These are phyloP conservation scores for Fusarium equiseti DNA, from an alignment of 2,329 filamentous ascomycete genomes.

Conservation along the genomic window DNA sequence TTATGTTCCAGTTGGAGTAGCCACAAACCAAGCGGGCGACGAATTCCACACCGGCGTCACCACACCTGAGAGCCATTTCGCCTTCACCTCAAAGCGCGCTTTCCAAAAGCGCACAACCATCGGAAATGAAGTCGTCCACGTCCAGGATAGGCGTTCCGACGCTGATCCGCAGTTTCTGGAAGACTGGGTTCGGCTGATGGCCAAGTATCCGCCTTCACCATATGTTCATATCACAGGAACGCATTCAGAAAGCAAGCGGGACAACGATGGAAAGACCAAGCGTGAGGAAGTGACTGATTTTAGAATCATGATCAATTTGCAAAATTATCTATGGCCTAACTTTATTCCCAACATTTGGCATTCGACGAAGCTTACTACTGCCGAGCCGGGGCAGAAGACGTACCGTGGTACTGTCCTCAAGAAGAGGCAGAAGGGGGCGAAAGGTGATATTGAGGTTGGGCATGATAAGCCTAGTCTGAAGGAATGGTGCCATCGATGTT, in stretches of 20 bases:
- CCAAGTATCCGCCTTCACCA: slow-evolving; percentile 28
- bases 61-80: slow-evolving; percentile 20
- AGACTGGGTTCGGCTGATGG: slow-evolving; percentile 32
- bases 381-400: slow-evolving; percentile 36
- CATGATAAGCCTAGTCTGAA: slow-evolving; percentile 31
- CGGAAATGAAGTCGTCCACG: slow-evolving; percentile 25
- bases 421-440: slow-evolving; percentile 26
- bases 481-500: slow-evolving; percentile 43
- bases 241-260: slow-evolving; percentile 27
- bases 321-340: slow-evolving; percentile 42
- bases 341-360: no score
- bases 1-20: no score
- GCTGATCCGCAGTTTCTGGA: slow-evolving; percentile 24
- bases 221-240: slow-evolving; percentile 37
- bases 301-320: slow-evolving; percentile 35
- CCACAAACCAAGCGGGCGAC: neutral
- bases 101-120: slow-evolving; percentile 34
- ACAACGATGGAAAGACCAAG: slow-evolving; percentile 34
- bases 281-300: slow-evolving; percentile 37
- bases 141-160: slow-evolving; percentile 35
- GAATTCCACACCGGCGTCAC: slow-evolving; percentile 8
- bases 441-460: slow-evolving; percentile 36
- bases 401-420: slow-evolving; percentile 40
- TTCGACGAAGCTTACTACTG: slow-evolving; percentile 13
- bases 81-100: slow-evolving; percentile 17